A percentile compares a stretch with the other conserved stretches of the same genome.
These are phyloP conservation scores for Rhododendron molle DNA, from an alignment of 148 eudicot species.

Conservation along the genomic window DNA sequence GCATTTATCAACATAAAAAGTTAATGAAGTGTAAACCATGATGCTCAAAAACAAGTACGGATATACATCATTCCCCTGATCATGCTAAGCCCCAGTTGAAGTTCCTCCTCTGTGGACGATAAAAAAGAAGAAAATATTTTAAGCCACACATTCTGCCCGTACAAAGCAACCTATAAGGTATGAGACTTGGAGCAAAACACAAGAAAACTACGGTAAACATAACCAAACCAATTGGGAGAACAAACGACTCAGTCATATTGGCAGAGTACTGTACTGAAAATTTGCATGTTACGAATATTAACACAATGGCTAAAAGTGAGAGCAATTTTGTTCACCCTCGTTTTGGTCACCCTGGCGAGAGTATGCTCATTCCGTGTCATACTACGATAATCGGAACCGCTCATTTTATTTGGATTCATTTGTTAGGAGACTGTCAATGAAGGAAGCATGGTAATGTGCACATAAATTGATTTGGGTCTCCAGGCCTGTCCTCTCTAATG, in stretches of 20 bases:
- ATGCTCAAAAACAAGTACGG: neutral
- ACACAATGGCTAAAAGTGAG: neutral
- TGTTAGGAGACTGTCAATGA: too few species aligned
- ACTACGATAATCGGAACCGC: too few species aligned
- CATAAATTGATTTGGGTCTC: too few species aligned
- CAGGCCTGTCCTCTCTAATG: too few species aligned
- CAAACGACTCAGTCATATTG: neutral
- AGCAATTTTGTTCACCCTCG: too few species aligned
- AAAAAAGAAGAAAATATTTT: neutral
- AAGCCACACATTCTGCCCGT: neutral
- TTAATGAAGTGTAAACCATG: neutral
- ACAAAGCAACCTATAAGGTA: neutral
- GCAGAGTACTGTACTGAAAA: neutral
- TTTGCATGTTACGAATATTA: neutral
- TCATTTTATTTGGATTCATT: too few species aligned
- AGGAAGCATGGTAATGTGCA: too few species aligned
- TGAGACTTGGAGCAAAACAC: neutral
- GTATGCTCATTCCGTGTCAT: too few species aligned
- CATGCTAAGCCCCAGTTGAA: neutral
- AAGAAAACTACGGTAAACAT: neutral
- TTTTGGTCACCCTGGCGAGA: too few species aligned
- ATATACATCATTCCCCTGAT: neutral
- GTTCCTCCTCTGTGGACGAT: neutral
- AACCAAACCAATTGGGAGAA: neutral
- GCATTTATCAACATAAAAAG: neutral